phyloP scores from a whole-genome alignment of 1,284 basidiomycete species.

The Tilletia indica region DNA sequence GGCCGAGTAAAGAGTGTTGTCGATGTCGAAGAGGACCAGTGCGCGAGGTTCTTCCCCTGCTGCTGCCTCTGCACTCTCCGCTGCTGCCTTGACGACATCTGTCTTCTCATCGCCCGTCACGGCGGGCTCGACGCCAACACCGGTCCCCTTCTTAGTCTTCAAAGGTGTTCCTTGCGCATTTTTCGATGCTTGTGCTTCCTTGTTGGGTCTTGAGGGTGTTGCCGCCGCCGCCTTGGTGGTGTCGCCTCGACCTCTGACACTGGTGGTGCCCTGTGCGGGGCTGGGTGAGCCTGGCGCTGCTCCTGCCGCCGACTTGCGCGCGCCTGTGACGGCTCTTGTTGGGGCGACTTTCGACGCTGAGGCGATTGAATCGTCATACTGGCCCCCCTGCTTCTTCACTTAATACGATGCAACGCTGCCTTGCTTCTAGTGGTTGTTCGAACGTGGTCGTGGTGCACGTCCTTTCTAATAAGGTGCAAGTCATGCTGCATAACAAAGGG shows the following conservation, averaged over 20 bases:
- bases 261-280: neutral
- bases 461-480: too few relatives aligned
- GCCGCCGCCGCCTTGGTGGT: neutral
- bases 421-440: too few relatives aligned
- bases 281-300: neutral
- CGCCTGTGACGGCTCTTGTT: neutral
- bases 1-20: slow-evolving; percentile 72
- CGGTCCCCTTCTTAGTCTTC: neutral
- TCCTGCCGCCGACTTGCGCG: slow-evolving; percentile 6
- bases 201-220: neutral
- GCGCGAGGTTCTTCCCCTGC: slow-evolving; percentile 12
- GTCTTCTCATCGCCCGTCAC: neutral
- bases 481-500: too few relatives aligned
- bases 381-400: too few relatives aligned
- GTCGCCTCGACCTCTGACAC: too few relatives aligned
- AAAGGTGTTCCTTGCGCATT: neutral
- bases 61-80: neutral
- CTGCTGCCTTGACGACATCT: neutral
- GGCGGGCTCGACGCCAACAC: neutral
- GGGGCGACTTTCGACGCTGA: neutral
- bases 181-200: neutral
- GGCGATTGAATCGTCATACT: too few relatives aligned
- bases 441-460: too few relatives aligned
- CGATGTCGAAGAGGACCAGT: slow-evolving; percentile 67
- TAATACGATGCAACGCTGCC: too few relatives aligned